phyloP scores from a whole-genome alignment of 1,284 basidiomycete genomes.

The Hypsizygus ulmarius region DNA sequence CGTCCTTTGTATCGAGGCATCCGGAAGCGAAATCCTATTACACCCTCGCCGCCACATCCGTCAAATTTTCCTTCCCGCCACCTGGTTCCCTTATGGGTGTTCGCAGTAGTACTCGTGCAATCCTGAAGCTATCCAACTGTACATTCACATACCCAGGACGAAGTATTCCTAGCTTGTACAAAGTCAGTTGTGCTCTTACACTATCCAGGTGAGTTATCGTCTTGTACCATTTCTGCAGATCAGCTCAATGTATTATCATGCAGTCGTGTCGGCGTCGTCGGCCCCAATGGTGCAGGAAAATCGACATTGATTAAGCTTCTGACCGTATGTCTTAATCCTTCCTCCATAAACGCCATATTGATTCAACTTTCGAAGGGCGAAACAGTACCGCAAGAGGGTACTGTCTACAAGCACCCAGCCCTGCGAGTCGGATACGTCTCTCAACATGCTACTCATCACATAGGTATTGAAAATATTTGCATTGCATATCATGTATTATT shows the following conservation, averaged over 20 bases:
- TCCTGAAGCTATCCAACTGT: slow-evolving; percentile 90
- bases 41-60: slow-evolving; percentile 90
- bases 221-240: not conserved
- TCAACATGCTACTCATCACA: slow-evolving; percentile 96
- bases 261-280: slow-evolving; percentile 85
- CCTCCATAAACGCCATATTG: slow-evolving; percentile 6
- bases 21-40: slow-evolving; percentile 98
- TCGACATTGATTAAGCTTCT: slow-evolving; percentile 97
- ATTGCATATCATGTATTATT: not conserved
- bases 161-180: slow-evolving; percentile 76
- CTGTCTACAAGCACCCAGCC: slow-evolving; percentile 94
- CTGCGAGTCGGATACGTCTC: slow-evolving; percentile 97
- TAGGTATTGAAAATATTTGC: slow-evolving; percentile 47
- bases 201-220: slow-evolving; percentile 68
- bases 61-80: slow-evolving; percentile 96
- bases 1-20: slow-evolving; percentile 87
- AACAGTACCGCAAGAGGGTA: slow-evolving; percentile 89
- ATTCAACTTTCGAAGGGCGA: slow-evolving; percentile 68
- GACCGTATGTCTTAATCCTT: slow-evolving; percentile 53
- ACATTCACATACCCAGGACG: slow-evolving; percentile 96
- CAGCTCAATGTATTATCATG: not conserved
- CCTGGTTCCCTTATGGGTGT: slow-evolving; percentile 98
- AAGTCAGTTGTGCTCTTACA: slow-evolving; percentile 91
- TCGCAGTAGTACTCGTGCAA: slow-evolving; percentile 93
- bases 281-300: slow-evolving; percentile 94